A percentile compares a stretch with the other conserved stretches of the same genome.
Conservation (phyloP, 2,329 filamentous ascomycete genomes). For the Pestalotiopsis sp. region DNA sequence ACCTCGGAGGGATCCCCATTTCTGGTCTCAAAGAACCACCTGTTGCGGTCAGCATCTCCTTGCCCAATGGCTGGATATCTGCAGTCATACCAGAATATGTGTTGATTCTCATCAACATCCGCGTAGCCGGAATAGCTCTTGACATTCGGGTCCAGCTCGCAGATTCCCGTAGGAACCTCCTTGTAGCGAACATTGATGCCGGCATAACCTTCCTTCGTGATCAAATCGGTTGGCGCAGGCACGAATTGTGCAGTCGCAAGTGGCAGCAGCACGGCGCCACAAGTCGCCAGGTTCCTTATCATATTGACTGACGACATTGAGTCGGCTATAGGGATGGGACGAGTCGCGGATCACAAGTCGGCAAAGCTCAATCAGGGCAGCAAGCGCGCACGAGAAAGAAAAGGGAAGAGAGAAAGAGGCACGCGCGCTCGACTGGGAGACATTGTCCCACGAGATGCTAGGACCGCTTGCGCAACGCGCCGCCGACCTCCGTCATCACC, state of each 20-base stretch:
- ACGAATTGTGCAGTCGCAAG: constrained; percentile 29
- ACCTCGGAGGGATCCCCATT: constrained; percentile 39
- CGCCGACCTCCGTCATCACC: constrained; percentile 1
- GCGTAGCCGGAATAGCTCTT: constrained; percentile 46
- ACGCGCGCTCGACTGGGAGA: not conserved
- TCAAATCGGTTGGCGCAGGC: constrained; percentile 27
- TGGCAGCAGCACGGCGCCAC: not conserved
- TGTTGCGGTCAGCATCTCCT: not conserved
- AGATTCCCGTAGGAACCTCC: constrained; percentile 47
- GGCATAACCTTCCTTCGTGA: constrained; percentile 29
- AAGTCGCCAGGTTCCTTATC: not conserved
- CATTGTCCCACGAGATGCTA: not conserved
- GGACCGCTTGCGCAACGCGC: not conserved
- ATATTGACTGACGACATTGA: not conserved
- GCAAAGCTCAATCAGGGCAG: not conserved
- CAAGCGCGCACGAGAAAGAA: not conserved
- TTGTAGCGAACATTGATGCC: constrained; percentile 49
- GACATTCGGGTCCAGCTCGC: constrained; percentile 43
- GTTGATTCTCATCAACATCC: constrained; percentile 40
- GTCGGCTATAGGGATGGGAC: not conserved
- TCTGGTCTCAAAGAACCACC: constrained; percentile 55
- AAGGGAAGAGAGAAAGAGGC: not conserved
- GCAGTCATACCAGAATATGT: constrained; percentile 36
- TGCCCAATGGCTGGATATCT: not conserved
- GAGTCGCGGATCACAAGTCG: not conserved